A percentile compares a stretch with the other conserved stretches of the same genome.
Evolutionary conservation across 2,329 filamentous ascomycete species (phyloP).

Genomic region (Blastomyces gilchristii): DNA sequence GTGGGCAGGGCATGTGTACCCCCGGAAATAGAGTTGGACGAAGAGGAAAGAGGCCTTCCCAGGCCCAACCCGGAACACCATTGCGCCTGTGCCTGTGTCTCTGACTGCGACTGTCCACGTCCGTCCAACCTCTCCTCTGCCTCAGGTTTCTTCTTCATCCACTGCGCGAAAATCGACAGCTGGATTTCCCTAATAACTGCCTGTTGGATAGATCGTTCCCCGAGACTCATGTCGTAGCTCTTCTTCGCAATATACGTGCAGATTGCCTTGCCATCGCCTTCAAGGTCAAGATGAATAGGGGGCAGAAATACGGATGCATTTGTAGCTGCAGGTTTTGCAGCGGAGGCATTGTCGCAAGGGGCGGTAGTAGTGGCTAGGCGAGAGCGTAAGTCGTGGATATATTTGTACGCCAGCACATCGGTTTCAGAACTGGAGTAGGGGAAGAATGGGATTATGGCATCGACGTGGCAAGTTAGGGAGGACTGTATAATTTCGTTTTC

Average conservation of each 20-base stretch:
- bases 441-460: conserved; percentile 35
- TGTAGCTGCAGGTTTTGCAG: not conserved
- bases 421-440: conserved; percentile 34
- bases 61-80: not conserved
- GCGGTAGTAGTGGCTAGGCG: not conserved
- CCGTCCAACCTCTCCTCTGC: not conserved
- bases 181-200: conserved; percentile 9
- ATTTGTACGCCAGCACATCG: conserved; percentile 36
- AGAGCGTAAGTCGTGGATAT: conserved; percentile 24
- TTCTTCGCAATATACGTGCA: conserved; percentile 3
- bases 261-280: conserved; percentile 5
- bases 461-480: conserved; percentile 36
- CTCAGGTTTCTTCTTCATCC: not conserved
- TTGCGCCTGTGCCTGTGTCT: not conserved
- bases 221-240: conserved; percentile 7
- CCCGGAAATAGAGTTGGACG: not conserved
- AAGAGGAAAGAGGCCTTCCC: not conserved
- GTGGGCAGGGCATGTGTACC: not conserved
- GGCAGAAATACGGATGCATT: not conserved
- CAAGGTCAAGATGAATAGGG: not conserved
- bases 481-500: conserved; percentile 16
- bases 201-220: conserved; percentile 12
- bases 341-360: not conserved
- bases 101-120: not conserved
- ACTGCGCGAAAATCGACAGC: conserved; percentile 9